Percentiles rank a stretch among this genome's conserved stretches.
Evolutionary conservation across 1,139 yeast species (phyloP).

Genomic region (Komagataea norvegica): DNA sequence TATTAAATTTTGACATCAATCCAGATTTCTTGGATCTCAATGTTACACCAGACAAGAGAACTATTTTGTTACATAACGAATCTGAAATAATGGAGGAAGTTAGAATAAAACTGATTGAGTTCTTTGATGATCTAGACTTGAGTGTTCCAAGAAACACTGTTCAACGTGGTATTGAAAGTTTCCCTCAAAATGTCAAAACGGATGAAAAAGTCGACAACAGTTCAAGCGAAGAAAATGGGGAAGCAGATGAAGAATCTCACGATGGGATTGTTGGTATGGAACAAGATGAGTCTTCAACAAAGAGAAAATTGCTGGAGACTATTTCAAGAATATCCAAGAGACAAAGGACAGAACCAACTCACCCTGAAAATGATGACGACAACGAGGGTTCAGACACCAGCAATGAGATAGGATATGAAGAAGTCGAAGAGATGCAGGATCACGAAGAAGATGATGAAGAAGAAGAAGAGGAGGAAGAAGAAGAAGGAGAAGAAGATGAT

Average conservation of each 20-base stretch:
- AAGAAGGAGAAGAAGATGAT: slow-evolving; percentile 17
- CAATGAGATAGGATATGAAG: slow-evolving; percentile 6
- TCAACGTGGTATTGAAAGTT: slow-evolving; percentile 9
- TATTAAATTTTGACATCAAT: slow-evolving; percentile 54
- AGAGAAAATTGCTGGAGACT: no score
- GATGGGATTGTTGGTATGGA: slow-evolving; percentile 3
- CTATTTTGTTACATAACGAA: slow-evolving; percentile 67
- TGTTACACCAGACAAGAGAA: slow-evolving; percentile 86
- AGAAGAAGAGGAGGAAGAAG: slow-evolving; percentile 6
- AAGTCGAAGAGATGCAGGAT: slow-evolving; percentile 4
- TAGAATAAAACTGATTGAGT: slow-evolving; percentile 36
- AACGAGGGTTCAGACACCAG: not conserved
- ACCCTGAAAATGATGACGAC: no score
- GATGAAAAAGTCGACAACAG: no score
- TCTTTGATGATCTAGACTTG: slow-evolving; percentile 44
- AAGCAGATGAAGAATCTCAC: slow-evolving; percentile 5
- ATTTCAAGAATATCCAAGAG: no score
- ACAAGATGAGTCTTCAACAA: no score
- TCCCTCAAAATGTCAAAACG: no score
- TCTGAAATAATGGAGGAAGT: slow-evolving; percentile 48
- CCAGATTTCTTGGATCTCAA: slow-evolving; percentile 66
- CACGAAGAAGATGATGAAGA: slow-evolving; percentile 2
- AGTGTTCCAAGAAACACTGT: slow-evolving; percentile 22
- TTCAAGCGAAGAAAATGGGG: slow-evolving; percentile 3
- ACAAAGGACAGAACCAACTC: no score